Conservation (phyloP, 805 yeast genomes). For the Huiozyma naganishii region DNA sequence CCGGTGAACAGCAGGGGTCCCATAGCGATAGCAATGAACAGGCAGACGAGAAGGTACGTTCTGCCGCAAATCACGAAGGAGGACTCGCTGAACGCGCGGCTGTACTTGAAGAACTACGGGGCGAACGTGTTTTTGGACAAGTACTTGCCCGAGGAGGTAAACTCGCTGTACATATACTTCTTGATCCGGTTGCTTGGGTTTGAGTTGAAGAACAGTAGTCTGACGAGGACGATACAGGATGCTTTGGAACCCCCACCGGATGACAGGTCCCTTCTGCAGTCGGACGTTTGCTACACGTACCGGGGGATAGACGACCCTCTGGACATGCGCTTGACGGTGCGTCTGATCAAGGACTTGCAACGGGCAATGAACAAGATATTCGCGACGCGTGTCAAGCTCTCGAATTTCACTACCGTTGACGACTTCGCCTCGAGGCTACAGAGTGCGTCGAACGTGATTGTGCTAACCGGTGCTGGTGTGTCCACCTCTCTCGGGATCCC, state of each 20-base stretch:
- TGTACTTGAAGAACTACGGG: conserved; percentile 50
- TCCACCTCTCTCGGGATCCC: conserved; percentile 87
- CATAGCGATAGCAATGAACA: conserved; percentile 17
- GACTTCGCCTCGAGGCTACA: conserved; percentile 44
- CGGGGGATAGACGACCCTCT: conserved; percentile 26
- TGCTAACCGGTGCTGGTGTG: conserved; percentile 88
- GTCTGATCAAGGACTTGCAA: conserved; percentile 42
- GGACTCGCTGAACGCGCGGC: conserved; percentile 37
- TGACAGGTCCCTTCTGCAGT: conserved; percentile 1
- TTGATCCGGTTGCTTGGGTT: conserved; percentile 59
- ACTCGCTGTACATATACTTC: conserved; percentile 43
- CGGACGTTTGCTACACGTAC: conserved; percentile 4
- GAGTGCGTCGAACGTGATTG: conserved; percentile 51
- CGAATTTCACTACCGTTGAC: conserved; percentile 44
- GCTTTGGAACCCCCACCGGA: neutral
- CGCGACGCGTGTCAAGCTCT: conserved; percentile 43
- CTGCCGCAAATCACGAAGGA: conserved; percentile 33
- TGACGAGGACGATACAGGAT: neutral
- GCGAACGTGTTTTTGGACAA: conserved; percentile 45
- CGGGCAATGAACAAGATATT: conserved; percentile 55
- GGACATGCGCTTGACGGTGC: conserved; percentile 36
- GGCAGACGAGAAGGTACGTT: conserved; percentile 23
- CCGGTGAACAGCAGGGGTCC: conserved; percentile 12
- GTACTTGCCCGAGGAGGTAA: conserved; percentile 51
- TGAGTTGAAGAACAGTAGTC: conserved; percentile 22